A percentile compares a stretch with the other conserved stretches of the same genome.
These are phyloP conservation scores for Penicillium angulare DNA, from an alignment of 495 filamentous ascomycete species.

Conservation along the genomic window DNA sequence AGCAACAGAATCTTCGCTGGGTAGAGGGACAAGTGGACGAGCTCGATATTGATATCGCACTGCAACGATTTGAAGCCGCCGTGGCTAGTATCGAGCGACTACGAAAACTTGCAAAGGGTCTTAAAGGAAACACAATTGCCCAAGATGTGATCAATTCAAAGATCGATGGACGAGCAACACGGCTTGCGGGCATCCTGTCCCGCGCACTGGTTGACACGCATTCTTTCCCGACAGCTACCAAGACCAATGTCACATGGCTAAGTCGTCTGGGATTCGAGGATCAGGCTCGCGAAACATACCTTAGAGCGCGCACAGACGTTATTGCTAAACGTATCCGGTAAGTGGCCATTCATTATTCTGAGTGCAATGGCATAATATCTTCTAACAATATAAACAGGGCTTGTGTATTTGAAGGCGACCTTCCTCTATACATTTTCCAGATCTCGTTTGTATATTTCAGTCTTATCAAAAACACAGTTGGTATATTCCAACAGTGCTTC, in stretches of 20 bases:
- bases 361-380: not conserved
- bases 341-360: slow-evolving; percentile 17
- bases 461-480: slow-evolving; percentile 85
- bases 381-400: slow-evolving; percentile 55
- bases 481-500: slow-evolving; percentile 86
- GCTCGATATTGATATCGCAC: slow-evolving; percentile 90
- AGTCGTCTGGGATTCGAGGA: slow-evolving; percentile 85
- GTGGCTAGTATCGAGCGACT: slow-evolving; percentile 81
- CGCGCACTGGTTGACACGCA: slow-evolving; percentile 71
- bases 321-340: slow-evolving; percentile 82
- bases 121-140: slow-evolving; percentile 80
- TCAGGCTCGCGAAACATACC: slow-evolving; percentile 80
- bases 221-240: slow-evolving; percentile 67
- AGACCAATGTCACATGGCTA: slow-evolving; percentile 76
- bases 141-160: slow-evolving; percentile 88
- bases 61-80: slow-evolving; percentile 84
- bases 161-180: slow-evolving; percentile 79
- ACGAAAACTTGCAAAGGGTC: slow-evolving; percentile 68
- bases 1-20: slow-evolving; percentile 92
- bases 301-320: slow-evolving; percentile 70
- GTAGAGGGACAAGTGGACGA: slow-evolving; percentile 95
- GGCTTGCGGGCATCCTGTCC: slow-evolving; percentile 70
- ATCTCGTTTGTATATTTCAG: slow-evolving; percentile 97
- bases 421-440: slow-evolving; percentile 89
- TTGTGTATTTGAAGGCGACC: slow-evolving; percentile 90